Conservation (phyloP, 495 filamentous ascomycete species). For the Thozetella sp. region DNA sequence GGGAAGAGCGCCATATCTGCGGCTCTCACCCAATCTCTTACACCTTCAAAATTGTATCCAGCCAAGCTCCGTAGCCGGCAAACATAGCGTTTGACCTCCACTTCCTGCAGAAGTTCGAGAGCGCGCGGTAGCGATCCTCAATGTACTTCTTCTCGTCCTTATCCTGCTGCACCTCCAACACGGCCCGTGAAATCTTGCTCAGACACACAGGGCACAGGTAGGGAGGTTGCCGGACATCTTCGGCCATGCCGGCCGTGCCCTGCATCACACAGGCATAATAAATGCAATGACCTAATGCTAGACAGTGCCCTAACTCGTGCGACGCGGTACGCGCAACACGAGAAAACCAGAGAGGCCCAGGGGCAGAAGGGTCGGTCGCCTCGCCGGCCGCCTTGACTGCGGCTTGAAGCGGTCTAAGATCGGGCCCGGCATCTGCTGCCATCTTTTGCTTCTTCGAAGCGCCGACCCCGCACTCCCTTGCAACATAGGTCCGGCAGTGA, state of each 20-base stretch:
- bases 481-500: constrained; percentile 57
- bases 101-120: constrained; percentile 45
- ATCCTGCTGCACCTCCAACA: constrained; percentile 15
- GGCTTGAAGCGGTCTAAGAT: constrained; percentile 5
- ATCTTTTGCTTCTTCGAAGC: constrained; percentile 10
- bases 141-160: constrained; percentile 21
- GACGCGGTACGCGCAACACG: constrained; percentile 57
- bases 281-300: constrained; percentile 64
- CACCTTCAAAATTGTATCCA: constrained; percentile 17
- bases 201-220: constrained; percentile 68
- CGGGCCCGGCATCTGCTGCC: background rate
- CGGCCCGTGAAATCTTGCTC: constrained; percentile 47
- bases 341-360: constrained; percentile 53
- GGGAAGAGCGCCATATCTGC: no score
- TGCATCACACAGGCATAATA: constrained; percentile 77
- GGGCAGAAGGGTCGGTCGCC: constrained; percentile 7
- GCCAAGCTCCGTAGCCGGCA: constrained; percentile 39
- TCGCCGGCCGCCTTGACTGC: constrained; percentile 13
- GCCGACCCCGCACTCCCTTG: constrained; percentile 22
- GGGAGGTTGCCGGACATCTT: constrained; percentile 68
- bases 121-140: constrained; percentile 38
- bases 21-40: no score
- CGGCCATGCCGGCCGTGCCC: constrained; percentile 56
- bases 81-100: constrained; percentile 38
- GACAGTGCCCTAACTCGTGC: constrained; percentile 70